These are phyloP conservation scores for Chrysanthemum makinoi DNA, from an alignment of 129 eudicot species.

Conservation along the genomic window DNA sequence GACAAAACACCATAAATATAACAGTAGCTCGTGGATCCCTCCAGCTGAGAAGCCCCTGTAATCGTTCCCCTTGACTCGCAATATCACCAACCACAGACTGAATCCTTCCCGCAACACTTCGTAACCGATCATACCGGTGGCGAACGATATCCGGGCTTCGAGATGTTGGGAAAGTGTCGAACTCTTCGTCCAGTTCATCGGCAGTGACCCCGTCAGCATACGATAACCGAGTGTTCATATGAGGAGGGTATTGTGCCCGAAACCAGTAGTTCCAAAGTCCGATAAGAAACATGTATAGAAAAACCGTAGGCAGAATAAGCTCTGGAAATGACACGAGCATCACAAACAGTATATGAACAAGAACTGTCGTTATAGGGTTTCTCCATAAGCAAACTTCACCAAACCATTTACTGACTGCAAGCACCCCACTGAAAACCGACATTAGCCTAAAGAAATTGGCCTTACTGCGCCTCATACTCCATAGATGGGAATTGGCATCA, in stretches of 20 bases:
- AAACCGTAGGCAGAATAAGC: slow-evolving; percentile 66
- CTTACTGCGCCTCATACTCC: slow-evolving; percentile 98
- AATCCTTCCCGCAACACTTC: slow-evolving; percentile 73
- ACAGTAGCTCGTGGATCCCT: slow-evolving; percentile 84
- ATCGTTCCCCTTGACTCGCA: slow-evolving; percentile 83
- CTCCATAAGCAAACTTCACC: slow-evolving; percentile 71
- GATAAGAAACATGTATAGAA: slow-evolving; percentile 76
- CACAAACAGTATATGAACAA: slow-evolving; percentile 64
- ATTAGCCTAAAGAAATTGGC: slow-evolving; percentile 73
- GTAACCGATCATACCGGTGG: slow-evolving; percentile 69
- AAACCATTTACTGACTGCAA: slow-evolving; percentile 68
- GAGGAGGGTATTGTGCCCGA: slow-evolving; percentile 70
- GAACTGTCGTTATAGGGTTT: slow-evolving; percentile 61
- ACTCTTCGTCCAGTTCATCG: slow-evolving; percentile 85
- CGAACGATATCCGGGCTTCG: slow-evolving; percentile 57
- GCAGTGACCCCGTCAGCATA: slow-evolving; percentile 52
- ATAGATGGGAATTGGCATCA: slow-evolving; percentile 81
- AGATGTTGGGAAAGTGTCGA: slow-evolving; percentile 71
- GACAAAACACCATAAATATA: slow-evolving; percentile 63
- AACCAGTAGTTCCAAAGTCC: slow-evolving; percentile 81
- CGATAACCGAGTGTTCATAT: slow-evolving; percentile 73
- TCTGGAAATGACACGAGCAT: slow-evolving; percentile 82
- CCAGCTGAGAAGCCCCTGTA: slow-evolving; percentile 88
- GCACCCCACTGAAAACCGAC: slow-evolving; percentile 57
- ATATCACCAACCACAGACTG: slow-evolving; percentile 83